phyloP scores from a whole-genome alignment of 805 yeast genomes.

The Danielia oregonensis region DNA sequence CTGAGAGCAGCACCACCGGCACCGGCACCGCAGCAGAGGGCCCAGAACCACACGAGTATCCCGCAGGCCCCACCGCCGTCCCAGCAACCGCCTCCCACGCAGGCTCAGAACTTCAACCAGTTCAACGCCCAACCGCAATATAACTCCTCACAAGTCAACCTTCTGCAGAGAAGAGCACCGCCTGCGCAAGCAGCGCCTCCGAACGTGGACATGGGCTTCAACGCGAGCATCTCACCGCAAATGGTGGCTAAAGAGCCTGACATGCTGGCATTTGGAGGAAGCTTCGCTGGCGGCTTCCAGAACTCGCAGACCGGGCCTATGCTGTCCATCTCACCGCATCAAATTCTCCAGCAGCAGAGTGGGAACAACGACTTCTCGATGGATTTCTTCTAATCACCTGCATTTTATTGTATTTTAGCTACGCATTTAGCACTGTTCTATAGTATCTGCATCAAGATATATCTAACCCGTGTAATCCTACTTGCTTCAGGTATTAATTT shows the following conservation, averaged over 20 bases:
- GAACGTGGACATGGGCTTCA: slow-evolving; percentile 1
- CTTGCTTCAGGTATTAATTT: no score
- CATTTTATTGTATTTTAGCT: no score
- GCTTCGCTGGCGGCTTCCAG: neutral
- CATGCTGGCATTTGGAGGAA: neutral
- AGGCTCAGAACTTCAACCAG: slow-evolving; percentile 1
- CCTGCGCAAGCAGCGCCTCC: neutral
- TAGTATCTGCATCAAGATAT: no score
- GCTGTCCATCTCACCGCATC: slow-evolving; percentile 36
- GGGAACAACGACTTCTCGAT: slow-evolving; percentile 14
- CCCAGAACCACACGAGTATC: no score
- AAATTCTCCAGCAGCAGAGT: slow-evolving; percentile 27
- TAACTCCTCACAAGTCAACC: slow-evolving; percentile 1
- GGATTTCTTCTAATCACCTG: slow-evolving; percentile 28
- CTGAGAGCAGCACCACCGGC: slow-evolving; percentile 7
- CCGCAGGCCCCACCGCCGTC: slow-evolving; percentile 7
- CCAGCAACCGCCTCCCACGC: slow-evolving; percentile 6
- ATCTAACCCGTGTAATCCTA: no score
- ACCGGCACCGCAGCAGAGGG: slow-evolving; percentile 10
- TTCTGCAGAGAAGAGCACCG: slow-evolving; percentile 1
- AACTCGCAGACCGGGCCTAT: slow-evolving; percentile 1
- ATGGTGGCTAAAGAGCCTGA: slow-evolving; percentile 16
- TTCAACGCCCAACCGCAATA: slow-evolving; percentile 2
- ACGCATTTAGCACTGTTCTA: no score
- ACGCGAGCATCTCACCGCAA: slow-evolving; percentile 13